Base-by-base conservation (phyloP, 225 moss, liverwort and hornwort genomes). In the Polytrichum commune region DNA sequence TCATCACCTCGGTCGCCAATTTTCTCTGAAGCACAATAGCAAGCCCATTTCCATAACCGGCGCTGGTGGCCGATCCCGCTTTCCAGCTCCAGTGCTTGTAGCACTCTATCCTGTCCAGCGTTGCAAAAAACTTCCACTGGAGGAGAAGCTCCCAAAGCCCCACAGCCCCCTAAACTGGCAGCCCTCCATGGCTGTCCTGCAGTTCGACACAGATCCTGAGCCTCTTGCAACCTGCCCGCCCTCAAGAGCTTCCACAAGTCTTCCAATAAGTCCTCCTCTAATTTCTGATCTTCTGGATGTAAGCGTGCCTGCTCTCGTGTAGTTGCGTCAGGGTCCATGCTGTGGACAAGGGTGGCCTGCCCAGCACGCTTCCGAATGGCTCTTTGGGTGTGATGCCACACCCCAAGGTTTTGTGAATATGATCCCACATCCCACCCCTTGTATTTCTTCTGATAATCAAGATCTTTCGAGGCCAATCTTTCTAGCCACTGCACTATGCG, bases 401-500 rank as follows among this genome's bases (percentile, higher is more conserved):
- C 85, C 62, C 98, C 98, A 33, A 95, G 84, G 77, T 91, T 98
- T 79, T 95, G 93, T 64, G 88, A 90, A 71, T 98, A 98, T 13
- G 93, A 95, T 69, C 98, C 98, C 25, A 92, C 98, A 84, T 98
- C 95, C 98, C 98, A 98, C 61, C 98, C 98, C 77, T 91, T 98
- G 60, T 95, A 85, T 81, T 90, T 88, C 70, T 98, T 95, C 83
- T 95, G 91, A 79, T 90, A 91, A 79, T 98, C 93, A 68, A 98
- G 80, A 66, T 92, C 91, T 76, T 98, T 98, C 0, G 98, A 98
- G 71, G 93, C 91, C 70, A 89, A 77, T 55, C 74, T 75, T 69
- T 98, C 98, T 62, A 98, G 69, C 98, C 93, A 98, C 67, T 98
- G 95, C 67, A 98, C 98, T 70, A 95, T 86, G 62, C 98, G 92